Evolutionary conservation across 129 eudicot genomes (phyloP), one percentile per base, ranked within the genome.

Genomic region (Centella asiatica): DNA sequence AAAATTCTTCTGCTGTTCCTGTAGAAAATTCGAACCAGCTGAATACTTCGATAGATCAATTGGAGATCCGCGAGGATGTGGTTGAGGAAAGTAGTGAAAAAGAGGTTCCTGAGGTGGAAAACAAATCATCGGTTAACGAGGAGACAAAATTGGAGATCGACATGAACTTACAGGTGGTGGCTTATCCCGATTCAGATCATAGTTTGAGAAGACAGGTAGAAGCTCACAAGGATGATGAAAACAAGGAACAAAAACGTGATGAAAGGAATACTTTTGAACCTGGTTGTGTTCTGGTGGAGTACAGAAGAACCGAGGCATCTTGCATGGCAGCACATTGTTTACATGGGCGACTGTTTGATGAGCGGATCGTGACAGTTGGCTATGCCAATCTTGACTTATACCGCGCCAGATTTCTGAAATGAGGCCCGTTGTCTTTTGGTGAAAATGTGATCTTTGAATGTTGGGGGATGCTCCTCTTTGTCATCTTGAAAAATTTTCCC

Each of bases 311-410:
- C 9, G 95, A 93, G 66, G 89, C 99, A 76, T 76, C 93, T 54
- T 76, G 77, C 50, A 78, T 72, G 65, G 99, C 99, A 7, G 99
- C 99, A 22, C 99, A 93, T 80, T 74, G 83, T 85, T 81, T 93
- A 62, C 95, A 93, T 68, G 95, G 99, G 13, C 84, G 99, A 31
- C 55, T 65, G 45, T 93, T 93, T 45, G 95, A 93, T 66, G 82
- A 83, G 52, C 86, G 95, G 62, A 60, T 64, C 7, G 95, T 88
- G 69, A 67, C 80, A 3, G 89, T 80, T 39, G 90, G 45, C 55
- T 93, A 85, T 54, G 95, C 85, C 28, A 62, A 59, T 48, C 76
- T 55, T 56, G 81, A 85, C 56, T 75, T 53, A 28, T 88, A 85
- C 72, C 46, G 48, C 58, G 64, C 29, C 14, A 80, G 77, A 76